These are phyloP conservation scores for Pleoardoris graminearum DNA, from an alignment of 2,329 filamentous ascomycete genomes.

Conservation along the genomic window DNA sequence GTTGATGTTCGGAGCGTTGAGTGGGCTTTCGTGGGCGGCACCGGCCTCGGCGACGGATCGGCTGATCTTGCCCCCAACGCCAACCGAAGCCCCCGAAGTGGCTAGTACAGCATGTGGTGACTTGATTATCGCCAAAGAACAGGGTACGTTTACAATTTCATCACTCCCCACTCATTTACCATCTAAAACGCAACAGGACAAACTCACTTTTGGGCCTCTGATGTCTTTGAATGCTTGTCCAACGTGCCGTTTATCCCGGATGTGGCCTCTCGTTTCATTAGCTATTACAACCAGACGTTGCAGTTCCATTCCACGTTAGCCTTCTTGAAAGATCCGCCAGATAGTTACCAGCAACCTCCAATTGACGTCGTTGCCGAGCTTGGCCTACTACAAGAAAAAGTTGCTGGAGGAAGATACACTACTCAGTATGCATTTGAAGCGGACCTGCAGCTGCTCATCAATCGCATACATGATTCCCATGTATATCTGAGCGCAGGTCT, in stretches of 20 bases:
- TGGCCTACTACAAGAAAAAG: slow-evolving; percentile 27
- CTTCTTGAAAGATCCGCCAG: slow-evolving; percentile 48
- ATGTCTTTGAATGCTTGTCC: slow-evolving; percentile 49
- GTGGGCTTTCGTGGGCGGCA: not conserved
- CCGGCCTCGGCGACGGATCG: not conserved
- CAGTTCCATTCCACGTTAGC: slow-evolving; percentile 51
- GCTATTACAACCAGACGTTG: slow-evolving; percentile 52
- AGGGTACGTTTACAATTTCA: not conserved
- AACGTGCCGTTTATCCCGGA: slow-evolving; percentile 53
- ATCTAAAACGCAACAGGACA: slow-evolving; percentile 2
- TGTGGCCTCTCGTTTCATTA: slow-evolving; percentile 49
- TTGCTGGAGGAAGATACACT: slow-evolving; percentile 32
- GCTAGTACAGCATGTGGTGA: slow-evolving; percentile 3
- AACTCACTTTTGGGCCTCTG: slow-evolving; percentile 10
- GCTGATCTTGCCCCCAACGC: not conserved
- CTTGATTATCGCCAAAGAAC: not conserved
- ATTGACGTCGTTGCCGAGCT: slow-evolving; percentile 41
- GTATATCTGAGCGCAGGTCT: slow-evolving; percentile 30
- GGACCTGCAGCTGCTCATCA: slow-evolving; percentile 39
- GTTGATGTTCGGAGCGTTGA: not conserved
- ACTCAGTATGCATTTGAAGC: slow-evolving; percentile 48
- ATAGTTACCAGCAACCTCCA: slow-evolving; percentile 47
- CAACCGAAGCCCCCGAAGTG: slow-evolving; percentile 2
- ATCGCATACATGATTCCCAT: slow-evolving; percentile 41
- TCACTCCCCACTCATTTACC: not conserved